Evolutionary conservation across 257 asterid species (phyloP).

Genomic region (Rubia yunnanensis): DNA sequence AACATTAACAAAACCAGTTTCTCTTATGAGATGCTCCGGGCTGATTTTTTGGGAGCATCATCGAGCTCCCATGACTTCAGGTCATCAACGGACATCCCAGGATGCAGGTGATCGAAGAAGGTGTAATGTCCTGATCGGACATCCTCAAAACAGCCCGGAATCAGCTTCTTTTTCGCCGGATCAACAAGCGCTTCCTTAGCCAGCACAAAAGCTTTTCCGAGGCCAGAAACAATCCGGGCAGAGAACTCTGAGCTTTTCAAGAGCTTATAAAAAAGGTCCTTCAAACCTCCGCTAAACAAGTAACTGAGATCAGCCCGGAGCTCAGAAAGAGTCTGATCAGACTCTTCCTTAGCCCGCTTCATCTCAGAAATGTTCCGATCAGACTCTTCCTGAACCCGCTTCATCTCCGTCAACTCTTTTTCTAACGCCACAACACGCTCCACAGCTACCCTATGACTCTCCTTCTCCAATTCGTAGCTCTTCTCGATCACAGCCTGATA

Average conservation of each 20-base stretch:
- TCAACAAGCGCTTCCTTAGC: neutral
- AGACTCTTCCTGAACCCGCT: neutral
- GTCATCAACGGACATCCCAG: neutral
- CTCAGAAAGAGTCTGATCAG: neutral
- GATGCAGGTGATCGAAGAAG: neutral
- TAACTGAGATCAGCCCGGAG: neutral
- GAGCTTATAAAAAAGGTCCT: neutral
- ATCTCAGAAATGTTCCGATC: neutral
- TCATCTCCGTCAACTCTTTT: neutral
- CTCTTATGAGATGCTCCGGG: too few species aligned
- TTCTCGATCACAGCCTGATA: neutral
- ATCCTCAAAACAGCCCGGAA: neutral
- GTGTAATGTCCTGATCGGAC: neutral
- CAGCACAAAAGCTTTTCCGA: neutral
- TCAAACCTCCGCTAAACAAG: neutral
- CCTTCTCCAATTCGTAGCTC: neutral
- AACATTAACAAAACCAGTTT: too few species aligned
- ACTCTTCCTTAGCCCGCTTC: neutral
- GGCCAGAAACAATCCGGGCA: neutral
- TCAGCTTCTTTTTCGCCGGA: neutral
- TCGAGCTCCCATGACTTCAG: neutral
- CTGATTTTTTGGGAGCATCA: too few species aligned
- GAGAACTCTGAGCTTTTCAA: neutral
- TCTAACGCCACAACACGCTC: neutral
- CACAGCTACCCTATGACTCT: neutral